A percentile compares a stretch with the other conserved stretches of the same genome.
Conservation (phyloP, 1,284 basidiomycete species). For the Puccinia triticina region DNA sequence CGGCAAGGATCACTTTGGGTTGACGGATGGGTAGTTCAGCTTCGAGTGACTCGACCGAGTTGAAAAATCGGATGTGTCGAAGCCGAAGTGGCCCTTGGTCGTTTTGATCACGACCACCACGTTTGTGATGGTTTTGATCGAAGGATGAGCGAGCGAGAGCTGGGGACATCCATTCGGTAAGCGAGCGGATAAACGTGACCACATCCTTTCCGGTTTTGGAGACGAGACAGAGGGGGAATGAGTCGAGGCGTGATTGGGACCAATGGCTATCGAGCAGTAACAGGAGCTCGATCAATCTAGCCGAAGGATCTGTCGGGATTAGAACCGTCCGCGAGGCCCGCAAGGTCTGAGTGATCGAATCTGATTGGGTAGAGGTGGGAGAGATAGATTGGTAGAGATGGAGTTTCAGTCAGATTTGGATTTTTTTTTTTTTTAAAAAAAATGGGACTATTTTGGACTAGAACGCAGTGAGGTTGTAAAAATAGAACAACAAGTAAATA, state of each 20-base stretch:
- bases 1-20: slow-evolving; percentile 89
- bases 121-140: slow-evolving; percentile 8
- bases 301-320: slow-evolving; percentile 89
- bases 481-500: slow-evolving; percentile 32
- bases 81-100: slow-evolving; percentile 35
- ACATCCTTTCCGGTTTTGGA: slow-evolving; percentile 89
- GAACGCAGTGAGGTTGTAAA: slow-evolving; percentile 27
- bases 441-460: slow-evolving; percentile 32
- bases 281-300: slow-evolving; percentile 87
- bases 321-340: slow-evolving; percentile 73
- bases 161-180: slow-evolving; percentile 98
- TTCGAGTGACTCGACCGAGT: slow-evolving; percentile 76
- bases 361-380: slow-evolving; percentile 61
- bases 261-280: slow-evolving; percentile 97
- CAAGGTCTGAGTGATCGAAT: slow-evolving; percentile 81
- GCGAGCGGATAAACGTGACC: slow-evolving; percentile 87
- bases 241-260: slow-evolving; percentile 70
- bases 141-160: slow-evolving; percentile 33
- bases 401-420: slow-evolving; percentile 38
- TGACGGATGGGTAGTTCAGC: slow-evolving; percentile 70
- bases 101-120: slow-evolving; percentile 18
- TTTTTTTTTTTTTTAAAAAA: not conserved
- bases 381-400: slow-evolving; percentile 27
- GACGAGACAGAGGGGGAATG: slow-evolving; percentile 84
- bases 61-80: slow-evolving; percentile 83